These are phyloP conservation scores for Arthrobotrys entomopaga DNA, from an alignment of 2,329 filamentous ascomycete species.

Conservation along the genomic window DNA sequence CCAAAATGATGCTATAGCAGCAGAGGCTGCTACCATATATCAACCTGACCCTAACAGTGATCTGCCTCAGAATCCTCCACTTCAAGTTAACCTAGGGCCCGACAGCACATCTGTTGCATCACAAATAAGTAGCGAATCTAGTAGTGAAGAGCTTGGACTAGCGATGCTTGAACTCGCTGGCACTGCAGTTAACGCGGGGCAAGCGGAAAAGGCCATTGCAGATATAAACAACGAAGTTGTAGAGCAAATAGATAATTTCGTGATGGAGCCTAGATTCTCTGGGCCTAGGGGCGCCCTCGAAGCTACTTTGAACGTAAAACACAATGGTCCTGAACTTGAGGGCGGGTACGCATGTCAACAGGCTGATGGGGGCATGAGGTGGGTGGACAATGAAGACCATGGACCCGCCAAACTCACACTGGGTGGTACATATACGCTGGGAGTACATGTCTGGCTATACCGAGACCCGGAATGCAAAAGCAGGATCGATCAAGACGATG, in stretches of 20 bases:
- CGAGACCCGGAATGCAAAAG: conserved; percentile 17
- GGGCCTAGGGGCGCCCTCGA: conserved; percentile 24
- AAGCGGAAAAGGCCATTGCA: conserved; percentile 7
- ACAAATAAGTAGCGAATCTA: not conserved
- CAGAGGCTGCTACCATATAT: no score
- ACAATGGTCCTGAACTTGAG: conserved; percentile 16
- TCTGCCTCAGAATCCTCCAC: not conserved
- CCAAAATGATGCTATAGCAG: not conserved
- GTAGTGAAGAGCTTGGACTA: conserved; percentile 2
- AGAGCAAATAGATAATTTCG: not conserved
- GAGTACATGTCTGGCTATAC: conserved; percentile 11
- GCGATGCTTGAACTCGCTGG: conserved; percentile 1
- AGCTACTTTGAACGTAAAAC: conserved; percentile 10
- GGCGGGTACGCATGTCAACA: conserved; percentile 19
- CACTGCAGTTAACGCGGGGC: conserved; percentile 3
- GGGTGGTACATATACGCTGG: conserved; percentile 17
- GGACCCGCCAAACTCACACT: conserved; percentile 9
- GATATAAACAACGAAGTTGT: conserved; percentile 2
- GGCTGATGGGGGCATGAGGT: conserved; percentile 6
- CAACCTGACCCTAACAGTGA: not conserved
- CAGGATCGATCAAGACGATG: conserved; percentile 22
- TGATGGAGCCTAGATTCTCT: conserved; percentile 21
- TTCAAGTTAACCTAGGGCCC: not conserved
- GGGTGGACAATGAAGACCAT: conserved; percentile 11
- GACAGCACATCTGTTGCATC: conserved; percentile 1